Evolutionary conservation across 176 grass and related monocot genomes (phyloP).

Genomic region (Luzula sylvatica): DNA sequence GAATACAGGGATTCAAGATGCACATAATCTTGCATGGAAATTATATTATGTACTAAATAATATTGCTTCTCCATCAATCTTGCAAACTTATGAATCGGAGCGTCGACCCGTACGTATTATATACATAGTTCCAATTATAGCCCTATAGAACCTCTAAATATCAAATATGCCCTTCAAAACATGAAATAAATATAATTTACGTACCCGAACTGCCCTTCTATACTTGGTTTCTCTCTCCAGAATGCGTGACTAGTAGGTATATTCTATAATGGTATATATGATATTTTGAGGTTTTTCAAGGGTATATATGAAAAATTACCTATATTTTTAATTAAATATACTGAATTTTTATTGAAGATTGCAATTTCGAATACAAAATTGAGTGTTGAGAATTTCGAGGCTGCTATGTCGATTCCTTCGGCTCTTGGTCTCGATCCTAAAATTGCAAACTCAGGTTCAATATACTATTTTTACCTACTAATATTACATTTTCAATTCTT

Average conservation of each 20-base stretch:
- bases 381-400: constrained; percentile 83
- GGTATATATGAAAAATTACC: background rate
- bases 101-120: constrained; percentile 51
- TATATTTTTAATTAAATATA: background rate
- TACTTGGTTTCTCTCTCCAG: too few relatives aligned
- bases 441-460: constrained; percentile 82
- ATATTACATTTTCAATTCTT: background rate
- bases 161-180: background rate
- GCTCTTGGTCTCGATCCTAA: constrained; percentile 84
- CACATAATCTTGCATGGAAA: constrained; percentile 96
- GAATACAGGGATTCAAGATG: constrained; percentile 96
- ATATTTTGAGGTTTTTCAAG: background rate
- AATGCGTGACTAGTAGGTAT: too few relatives aligned
- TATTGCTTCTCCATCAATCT: constrained; percentile 52
- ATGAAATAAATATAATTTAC: too few relatives aligned
- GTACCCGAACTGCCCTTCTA: too few relatives aligned
- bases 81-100: constrained; percentile 79
- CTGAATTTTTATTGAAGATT: constrained; percentile 50
- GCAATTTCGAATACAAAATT: constrained; percentile 80
- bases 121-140: constrained; percentile 2
- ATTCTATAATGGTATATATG: background rate
- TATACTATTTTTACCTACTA: too few relatives aligned
- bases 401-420: constrained; percentile 87
- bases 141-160: constrained; percentile 5
- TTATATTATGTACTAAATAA: constrained; percentile 42